phyloP scores from a whole-genome alignment of 1,284 basidiomycete genomes.

The Sanghuangporus weigelae region DNA sequence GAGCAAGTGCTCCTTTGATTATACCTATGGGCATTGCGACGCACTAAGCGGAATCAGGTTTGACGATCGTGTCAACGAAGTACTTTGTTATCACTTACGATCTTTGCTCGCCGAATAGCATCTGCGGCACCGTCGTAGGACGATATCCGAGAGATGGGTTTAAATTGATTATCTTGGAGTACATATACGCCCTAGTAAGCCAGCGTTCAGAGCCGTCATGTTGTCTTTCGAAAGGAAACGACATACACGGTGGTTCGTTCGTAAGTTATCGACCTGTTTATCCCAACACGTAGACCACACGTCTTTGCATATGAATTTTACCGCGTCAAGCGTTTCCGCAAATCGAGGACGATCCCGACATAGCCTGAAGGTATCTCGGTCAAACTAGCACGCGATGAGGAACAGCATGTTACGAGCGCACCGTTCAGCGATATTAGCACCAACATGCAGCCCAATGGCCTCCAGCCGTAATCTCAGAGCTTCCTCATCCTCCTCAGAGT shows the following conservation, averaged over 20 bases:
- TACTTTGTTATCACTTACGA: conserved; percentile 43
- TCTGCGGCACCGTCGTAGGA: conserved; percentile 73
- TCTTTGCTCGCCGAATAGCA: conserved; percentile 64
- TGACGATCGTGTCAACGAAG: neutral
- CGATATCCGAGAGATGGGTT: conserved; percentile 75
- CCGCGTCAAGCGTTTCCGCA: conserved; percentile 79
- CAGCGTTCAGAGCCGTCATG: neutral
- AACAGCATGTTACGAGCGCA: conserved; percentile 31
- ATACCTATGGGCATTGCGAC: conserved; percentile 76
- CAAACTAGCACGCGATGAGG: neutral
- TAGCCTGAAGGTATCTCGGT: conserved; percentile 42
- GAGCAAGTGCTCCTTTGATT: conserved; percentile 73
- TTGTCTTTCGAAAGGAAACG: neutral
- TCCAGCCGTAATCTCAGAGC: conserved; percentile 69
- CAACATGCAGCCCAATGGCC: conserved; percentile 82
- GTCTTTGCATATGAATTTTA: conserved; percentile 97
- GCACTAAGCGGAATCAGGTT: conserved; percentile 43
- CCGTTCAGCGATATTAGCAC: conserved; percentile 83
- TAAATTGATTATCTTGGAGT: conserved; percentile 87
- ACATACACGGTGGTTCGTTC: conserved; percentile 86
- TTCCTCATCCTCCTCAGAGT: conserved; percentile 66
- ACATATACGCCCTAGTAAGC: conserved; percentile 81
- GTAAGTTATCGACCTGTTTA: conserved; percentile 92
- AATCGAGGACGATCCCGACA: conserved; percentile 74
- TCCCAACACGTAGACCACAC: conserved; percentile 86